Base-by-base conservation (phyloP, 352 stramenopile genomes). In the Globisporangium orthogonon region DNA sequence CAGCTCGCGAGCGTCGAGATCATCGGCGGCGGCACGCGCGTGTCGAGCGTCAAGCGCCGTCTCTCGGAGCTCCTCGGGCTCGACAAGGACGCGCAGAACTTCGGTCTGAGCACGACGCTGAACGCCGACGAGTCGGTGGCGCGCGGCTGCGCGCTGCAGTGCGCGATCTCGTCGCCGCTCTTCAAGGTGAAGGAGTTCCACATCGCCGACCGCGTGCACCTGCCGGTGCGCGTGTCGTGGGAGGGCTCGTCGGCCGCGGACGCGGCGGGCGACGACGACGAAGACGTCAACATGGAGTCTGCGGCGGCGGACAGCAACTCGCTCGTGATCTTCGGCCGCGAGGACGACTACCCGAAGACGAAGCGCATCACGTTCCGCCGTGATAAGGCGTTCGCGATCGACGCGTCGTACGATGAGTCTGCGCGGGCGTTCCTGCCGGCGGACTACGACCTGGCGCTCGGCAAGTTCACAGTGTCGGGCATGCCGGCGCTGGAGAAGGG, bases 101-200 rank as follows among this genome's bases (percentile, higher is more conserved):
- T 96, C 66, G 96, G 95, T 18, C 77, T 99, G n/a, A 98, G 86
- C 56, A 98, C 96, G 50, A 99, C 97, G 41, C 89, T 99, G 75
- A 99, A 99, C 80, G 96, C 96, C 33, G 97, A 99, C 70, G 97
- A 99, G 80, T 96, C 94, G 57, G 96, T 99, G 3, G 92, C 95
- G 31, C 85, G 96, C 54, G 97, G 97, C 67, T 98, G 94, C 67
- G 97, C 97, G 6, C 79, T 99, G 50, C 95, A 98, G 74, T 98
- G 92, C 71, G 97, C 97, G 45, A 99, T 99, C 71, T 82, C 99
- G 29, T 99, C 95, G 60, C 96, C 96, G 44, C 82, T 97, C 55
- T 99, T 99, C 72, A 98, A 99, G 76, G 89, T 97, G 17, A 96
- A 97, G 74, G 85, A 94, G 61, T 97, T 97, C 65, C 76, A 83